Base-by-base conservation (phyloP, 2,329 filamentous ascomycete species). In the Talaromyces sp. region DNA sequence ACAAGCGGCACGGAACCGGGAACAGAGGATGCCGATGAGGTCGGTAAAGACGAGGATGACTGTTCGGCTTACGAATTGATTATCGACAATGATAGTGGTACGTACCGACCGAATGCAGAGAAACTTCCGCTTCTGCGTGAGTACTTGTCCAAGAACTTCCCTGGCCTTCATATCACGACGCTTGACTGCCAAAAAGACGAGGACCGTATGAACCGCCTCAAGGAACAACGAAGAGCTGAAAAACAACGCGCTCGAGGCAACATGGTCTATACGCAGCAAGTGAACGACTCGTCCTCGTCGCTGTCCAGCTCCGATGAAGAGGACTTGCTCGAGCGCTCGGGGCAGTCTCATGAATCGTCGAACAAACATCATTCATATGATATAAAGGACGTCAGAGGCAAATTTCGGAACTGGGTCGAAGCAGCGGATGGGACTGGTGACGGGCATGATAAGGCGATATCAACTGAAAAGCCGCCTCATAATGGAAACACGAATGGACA, bases 71-170 rank as follows among this genome's bases (percentile, higher is more conserved):
- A 97, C 76, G 90, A 96, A 74, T 85, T 98, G 9, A 83, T 95
- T 68, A 97, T 98, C 73, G 94, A 98, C 81, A 98, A 98, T 73
- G 94, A 97, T 77, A 92, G 89, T 63, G 94, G 94, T 11, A 98
- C 94, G 0, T 98, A 98, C 76, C 87, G 94, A 0, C 94, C 94
- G 0, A 92, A 96, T 73, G 90, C 90, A 64, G 84, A 88, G 11
- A 83, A 91, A 10, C 84, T 98, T 1, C 90, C 91, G 0, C 75
- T 88, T 0, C 82, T 98, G 1, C 87, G 89, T 61, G 73, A 82
- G 11, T 96, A 92, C 73, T 78, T 98, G 2, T 80, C 88, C 37
- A 77, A 76, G 27, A 92, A 94, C 69, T 87, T 97, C 39, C 91
- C 91, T 0, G 92, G 91, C 0, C 80, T 98, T 0, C 87, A 90